Conservation (phyloP, 192 early-diverging fungal genomes). For the Coemansia sp. region DNA sequence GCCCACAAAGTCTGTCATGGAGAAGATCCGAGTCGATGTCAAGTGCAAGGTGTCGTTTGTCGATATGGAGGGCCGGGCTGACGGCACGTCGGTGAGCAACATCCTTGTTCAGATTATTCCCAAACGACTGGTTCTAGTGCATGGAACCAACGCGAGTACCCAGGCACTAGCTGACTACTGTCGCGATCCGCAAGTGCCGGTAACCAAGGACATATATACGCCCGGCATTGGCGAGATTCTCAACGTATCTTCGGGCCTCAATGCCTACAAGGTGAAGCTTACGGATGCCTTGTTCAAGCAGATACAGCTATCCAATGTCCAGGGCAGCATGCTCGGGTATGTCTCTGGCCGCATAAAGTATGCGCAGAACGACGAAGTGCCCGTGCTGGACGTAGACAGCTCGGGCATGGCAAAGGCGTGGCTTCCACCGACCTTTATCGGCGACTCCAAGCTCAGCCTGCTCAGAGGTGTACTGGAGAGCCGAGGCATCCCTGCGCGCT, state of each 20-base stretch:
- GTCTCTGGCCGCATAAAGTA: constrained; percentile 77
- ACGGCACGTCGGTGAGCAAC: constrained; percentile 81
- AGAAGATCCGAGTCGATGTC: constrained; percentile 60
- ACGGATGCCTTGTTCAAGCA: constrained; percentile 81
- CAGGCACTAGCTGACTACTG: constrained; percentile 64
- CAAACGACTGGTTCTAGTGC: constrained; percentile 70
- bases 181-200: constrained; percentile 55
- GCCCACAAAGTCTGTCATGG: constrained; percentile 79
- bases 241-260: constrained; percentile 86
- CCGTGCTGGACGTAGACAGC: constrained; percentile 68
- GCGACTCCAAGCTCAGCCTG: constrained; percentile 82
- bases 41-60: constrained; percentile 80
- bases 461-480: constrained; percentile 69
- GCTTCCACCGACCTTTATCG: constrained; percentile 75
- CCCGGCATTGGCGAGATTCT: constrained; percentile 81
- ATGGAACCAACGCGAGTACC: constrained; percentile 75
- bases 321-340: constrained; percentile 34
- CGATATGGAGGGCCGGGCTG: constrained; percentile 90
- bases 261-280: constrained; percentile 83
- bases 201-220: constrained; percentile 85
- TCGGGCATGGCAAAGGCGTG: constrained; percentile 31
- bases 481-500: constrained; percentile 78
- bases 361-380: constrained; percentile 61
- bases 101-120: constrained; percentile 63
- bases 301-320: constrained; percentile 67